Percentiles rank a stretch among this genome's conserved stretches.
These are phyloP conservation scores for Choiromyces venosus DNA, from an alignment of 495 filamentous ascomycete genomes.

Conservation along the genomic window DNA sequence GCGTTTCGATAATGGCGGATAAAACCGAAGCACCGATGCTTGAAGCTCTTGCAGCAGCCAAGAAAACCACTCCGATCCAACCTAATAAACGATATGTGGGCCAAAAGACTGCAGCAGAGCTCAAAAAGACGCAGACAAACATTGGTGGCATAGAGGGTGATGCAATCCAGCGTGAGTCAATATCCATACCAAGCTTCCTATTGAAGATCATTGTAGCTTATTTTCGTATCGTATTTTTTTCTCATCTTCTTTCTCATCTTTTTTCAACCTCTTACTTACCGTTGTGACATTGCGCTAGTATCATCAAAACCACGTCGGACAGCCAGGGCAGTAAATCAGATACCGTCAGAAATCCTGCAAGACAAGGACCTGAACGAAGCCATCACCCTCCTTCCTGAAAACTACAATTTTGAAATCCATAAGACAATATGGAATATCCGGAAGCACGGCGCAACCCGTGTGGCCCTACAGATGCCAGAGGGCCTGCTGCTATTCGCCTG, in stretches of 20 bases:
- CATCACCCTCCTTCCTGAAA: conserved; percentile 76
- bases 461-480: conserved; percentile 94
- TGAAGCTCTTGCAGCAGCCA: neutral
- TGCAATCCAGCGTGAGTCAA: conserved; percentile 55
- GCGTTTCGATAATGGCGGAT: neutral
- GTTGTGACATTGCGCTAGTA: conserved; percentile 37
- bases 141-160: conserved; percentile 55
- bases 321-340: conserved; percentile 75
- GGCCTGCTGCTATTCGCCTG: conserved; percentile 93
- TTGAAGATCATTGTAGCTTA: neutral
- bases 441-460: conserved; percentile 63
- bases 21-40: neutral
- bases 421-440: conserved; percentile 96
- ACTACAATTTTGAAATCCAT: conserved; percentile 97
- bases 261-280: conserved; percentile 15
- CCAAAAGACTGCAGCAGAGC: conserved; percentile 55
- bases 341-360: conserved; percentile 78
- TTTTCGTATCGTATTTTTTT: neutral
- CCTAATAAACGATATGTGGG: conserved; percentile 80
- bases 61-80: conserved; percentile 36
- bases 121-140: conserved; percentile 47
- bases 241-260: neutral
- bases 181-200: neutral
- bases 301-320: conserved; percentile 58
- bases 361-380: conserved; percentile 85